These are phyloP conservation scores for Xanthoconium separans DNA, from an alignment of 1,284 basidiomycete genomes.

Conservation along the genomic window DNA sequence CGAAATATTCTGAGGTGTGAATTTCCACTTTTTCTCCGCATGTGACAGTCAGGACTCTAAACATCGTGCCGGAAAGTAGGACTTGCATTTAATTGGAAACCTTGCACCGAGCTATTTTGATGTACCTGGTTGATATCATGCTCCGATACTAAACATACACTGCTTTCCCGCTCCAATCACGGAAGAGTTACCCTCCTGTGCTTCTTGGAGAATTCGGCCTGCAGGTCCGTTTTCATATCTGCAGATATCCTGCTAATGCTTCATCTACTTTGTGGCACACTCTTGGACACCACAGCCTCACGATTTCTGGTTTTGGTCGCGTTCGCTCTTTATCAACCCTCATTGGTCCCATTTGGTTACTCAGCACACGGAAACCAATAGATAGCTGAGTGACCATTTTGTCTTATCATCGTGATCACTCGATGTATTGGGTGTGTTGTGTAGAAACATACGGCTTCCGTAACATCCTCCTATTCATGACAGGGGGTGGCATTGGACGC, in stretches of 20 bases:
- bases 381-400: not conserved
- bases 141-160: constrained; percentile 11
- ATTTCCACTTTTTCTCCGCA: constrained; percentile 13
- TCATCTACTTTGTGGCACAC: constrained; percentile 32
- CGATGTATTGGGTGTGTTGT: constrained; percentile 1
- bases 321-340: not conserved
- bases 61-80: constrained; percentile 8
- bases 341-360: not conserved
- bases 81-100: constrained; percentile 15
- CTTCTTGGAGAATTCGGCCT: not conserved
- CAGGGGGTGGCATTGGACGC: not conserved
- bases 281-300: constrained; percentile 30
- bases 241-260: constrained; percentile 22
- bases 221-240: constrained; percentile 14
- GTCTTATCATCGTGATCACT: constrained; percentile 4
- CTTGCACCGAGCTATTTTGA: constrained; percentile 9
- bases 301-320: constrained; percentile 4
- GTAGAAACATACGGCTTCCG: too few species aligned
- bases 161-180: constrained; percentile 10
- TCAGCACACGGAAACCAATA: constrained; percentile 8
- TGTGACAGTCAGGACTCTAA: constrained; percentile 17
- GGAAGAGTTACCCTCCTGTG: constrained; percentile 3
- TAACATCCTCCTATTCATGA: too few species aligned
- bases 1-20: constrained; percentile 1
- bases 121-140: constrained; percentile 27